Base-by-base conservation (phyloP, 805 yeast genomes). In the Pichia eremophila region DNA sequence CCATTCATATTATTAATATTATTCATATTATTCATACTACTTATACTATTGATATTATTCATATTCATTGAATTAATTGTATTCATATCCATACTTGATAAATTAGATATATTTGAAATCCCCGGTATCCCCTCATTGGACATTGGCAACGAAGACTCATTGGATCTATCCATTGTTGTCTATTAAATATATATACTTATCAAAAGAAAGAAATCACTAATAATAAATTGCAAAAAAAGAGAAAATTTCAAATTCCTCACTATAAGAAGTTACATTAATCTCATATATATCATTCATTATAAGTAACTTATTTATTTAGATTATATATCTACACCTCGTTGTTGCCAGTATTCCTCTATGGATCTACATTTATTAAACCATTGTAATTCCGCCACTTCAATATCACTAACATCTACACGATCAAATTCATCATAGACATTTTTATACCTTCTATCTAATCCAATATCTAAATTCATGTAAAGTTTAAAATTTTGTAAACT, bases 401-500 rank as follows among this genome's bases (percentile, higher is more conserved):
- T 57, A 50, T 66, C 71, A 22, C 59, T 48, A 15, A 62, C 63
- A 49, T 70, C 68, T 60, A 62, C 45, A 47, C 52, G 45, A 52
- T 63, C 51, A 56, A 67, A 53, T 56, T 65, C 52, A 52, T 58
- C 51, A 61, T 62, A 49, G 51, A 68, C 55, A 56, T 66, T 56
- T 50, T 69, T 51, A 59, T 60, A 54, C 54, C 59, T 69, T 37
- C 66, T 61, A 51, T 70, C 72, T 50, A 69, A 63, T 15, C 67
- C 64, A 31, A 69, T 65, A 19, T 74, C 76, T 36, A 69, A 68
- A 4, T 68, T 60, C 40, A 71, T 67, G 46, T 73, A 63, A 40
- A 71, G 63, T 35, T 70, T 67, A 44, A 69, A 64, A 53, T 73
- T 75, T 41, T 68, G 65, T 14, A 71, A 54, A 45, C 67, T 69